Base-by-base conservation (phyloP, 148 eudicot species). In the Rhododendron williamsianum region DNA sequence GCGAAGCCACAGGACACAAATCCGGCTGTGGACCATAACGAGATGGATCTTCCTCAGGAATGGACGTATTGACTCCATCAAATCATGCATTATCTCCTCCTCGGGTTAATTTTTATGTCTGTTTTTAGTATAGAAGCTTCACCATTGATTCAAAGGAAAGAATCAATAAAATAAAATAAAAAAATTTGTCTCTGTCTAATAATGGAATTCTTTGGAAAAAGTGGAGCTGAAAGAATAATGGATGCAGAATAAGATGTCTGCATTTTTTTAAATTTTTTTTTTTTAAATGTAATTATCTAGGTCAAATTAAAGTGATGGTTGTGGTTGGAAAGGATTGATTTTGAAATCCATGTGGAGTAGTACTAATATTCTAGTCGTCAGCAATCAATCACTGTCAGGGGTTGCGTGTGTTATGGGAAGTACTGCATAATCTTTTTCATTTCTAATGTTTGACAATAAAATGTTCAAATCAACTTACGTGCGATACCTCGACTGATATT, bases 21-120 rank as follows among this genome's bases (percentile, higher is more conserved):
- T 43, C 76, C 27, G 69, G 11, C 10, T 1, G 45, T 23, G 67
- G 83, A 77, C 19, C 60, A 67, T 13, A 45, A 30, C 30, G 89
- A 88, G 35, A 67, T 82, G 56, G 80, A 76, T 41, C 89, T 88
- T 43, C 89, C 89, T n/a, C 85, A 82, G 3, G 89, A 88, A 82
- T 88, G 89, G 89, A 88, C 87, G 21, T 88, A 88, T 54, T 88
- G 85, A 88, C 45, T 69, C 15, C 41, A 58, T 3, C 38, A 11
- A 16, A 36, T 46, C 18, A 19, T 25, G 49, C 23, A 21, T 43
- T n/a, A 12, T 30, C 8, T 38, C 15, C 6, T 43, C 12, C 33
- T 9, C 7, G 36, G 35, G 35, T 10, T 10, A 9, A 69, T 69
- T 74, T 38, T 1, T 2, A 19, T 19, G 21, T 5, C 45, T 16